A percentile compares a stretch with the other conserved stretches of the same genome.
phyloP scores from a whole-genome alignment of 129 eudicot species.

The Escallonia rubra region DNA sequence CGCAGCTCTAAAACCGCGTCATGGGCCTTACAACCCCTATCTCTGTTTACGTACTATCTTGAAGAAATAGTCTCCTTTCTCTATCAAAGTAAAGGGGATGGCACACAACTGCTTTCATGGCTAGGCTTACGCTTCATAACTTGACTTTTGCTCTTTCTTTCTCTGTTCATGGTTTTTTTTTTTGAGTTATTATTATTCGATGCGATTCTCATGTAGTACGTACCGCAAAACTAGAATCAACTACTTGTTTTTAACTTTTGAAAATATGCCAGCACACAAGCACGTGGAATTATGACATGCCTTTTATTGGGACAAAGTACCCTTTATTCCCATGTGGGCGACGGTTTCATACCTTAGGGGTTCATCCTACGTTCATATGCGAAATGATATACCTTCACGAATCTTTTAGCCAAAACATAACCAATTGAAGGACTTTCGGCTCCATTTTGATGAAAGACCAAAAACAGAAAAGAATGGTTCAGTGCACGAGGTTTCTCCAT shows the following conservation, averaged over 20 bases:
- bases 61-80: no score
- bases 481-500: no score
- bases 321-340: constrained; percentile 1
- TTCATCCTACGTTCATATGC: not conserved
- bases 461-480: no score
- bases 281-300: not conserved
- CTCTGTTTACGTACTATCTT: not conserved
- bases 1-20: constrained; percentile 34
- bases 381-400: no score
- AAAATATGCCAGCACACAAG: constrained; percentile 10
- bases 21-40: constrained; percentile 8
- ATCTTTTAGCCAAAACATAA: no score
- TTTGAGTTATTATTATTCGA: not conserved
- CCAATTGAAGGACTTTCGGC: no score
- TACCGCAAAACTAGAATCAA: not conserved
- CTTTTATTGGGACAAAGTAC: not conserved
- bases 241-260: not conserved
- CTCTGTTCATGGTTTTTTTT: not conserved
- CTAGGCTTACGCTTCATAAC: constrained; percentile 12
- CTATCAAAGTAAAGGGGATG: not conserved
- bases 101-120: not conserved
- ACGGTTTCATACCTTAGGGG: not conserved
- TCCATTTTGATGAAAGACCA: no score
- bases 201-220: constrained; percentile 14
- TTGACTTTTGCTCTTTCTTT: not conserved